Evolutionary conservation across 768 basidiomycete species (phyloP), one percentile per base, ranked within the genome.

Genomic region (Pluteus cervinus): DNA sequence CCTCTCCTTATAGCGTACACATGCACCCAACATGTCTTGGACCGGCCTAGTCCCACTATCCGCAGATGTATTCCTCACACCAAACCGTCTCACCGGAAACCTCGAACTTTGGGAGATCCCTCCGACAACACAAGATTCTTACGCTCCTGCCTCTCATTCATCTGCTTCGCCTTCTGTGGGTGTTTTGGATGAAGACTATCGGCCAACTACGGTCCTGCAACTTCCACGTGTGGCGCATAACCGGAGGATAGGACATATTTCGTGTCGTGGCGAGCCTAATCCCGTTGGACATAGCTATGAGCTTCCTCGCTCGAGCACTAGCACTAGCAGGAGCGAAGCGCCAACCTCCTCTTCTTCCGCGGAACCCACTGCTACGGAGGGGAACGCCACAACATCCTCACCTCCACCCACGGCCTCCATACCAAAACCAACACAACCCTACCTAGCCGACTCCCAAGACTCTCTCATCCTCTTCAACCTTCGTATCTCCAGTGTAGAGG

Each of bases 211-310:
- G 23, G 32, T 43, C 8, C 49, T 66, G 11, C 37, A 43, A 2
- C 56, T 69, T 7, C 64, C 68, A 5, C 37, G 23, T 6, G 51
- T 69, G 6, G 41, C 47, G 6, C 47, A 50, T 2, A 50, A 46
- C 23, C 36, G 45, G 23, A 36, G 33, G 4, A 42, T 62, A 16
- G 39, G 45, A 16, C 38, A 31, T 9, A 56, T 69, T 5, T 52
- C 58, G 12, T 65, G 65, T 40, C 57, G 67, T 7, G 57, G 58
- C 3, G 67, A 74, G 43, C 69, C 67, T 20, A 69, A 66, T 44
- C 68, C 69, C 0, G 44, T 52, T n/a, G n/a, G n/a, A n/a, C n/a
- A n/a, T n/a, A n/a, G n/a, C n/a, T n/a, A n/a, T n/a, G n/a, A n/a
- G n/a, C n/a, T n/a, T n/a, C n/a, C n/a, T n/a, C n/a, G n/a, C n/a